These are phyloP conservation scores for Talaromyces borbonicus DNA, from an alignment of 495 filamentous ascomycete species.

Conservation along the genomic window DNA sequence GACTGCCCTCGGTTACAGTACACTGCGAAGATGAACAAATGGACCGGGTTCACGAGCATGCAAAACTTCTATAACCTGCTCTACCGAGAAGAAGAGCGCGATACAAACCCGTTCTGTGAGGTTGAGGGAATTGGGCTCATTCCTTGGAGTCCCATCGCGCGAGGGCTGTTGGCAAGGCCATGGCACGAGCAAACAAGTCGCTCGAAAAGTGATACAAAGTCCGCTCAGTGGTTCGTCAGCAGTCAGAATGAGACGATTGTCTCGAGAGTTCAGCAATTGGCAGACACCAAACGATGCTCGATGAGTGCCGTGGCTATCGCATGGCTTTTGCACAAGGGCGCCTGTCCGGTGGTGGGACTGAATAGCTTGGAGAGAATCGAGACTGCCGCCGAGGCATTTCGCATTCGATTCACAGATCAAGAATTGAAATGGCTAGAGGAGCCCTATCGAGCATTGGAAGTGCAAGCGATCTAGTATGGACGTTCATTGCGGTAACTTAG, in stretches of 20 bases:
- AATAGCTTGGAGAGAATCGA: conserved; percentile 46
- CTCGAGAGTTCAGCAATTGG: conserved; percentile 44
- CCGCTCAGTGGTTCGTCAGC: conserved; percentile 31
- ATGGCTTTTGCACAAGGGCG: conserved; percentile 41
- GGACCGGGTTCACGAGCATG: conserved; percentile 64
- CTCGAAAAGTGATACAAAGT: conserved; percentile 18
- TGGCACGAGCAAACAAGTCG: conserved; percentile 11
- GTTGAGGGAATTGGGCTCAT: conserved; percentile 58
- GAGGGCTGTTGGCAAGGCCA: conserved; percentile 43
- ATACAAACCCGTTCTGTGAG: conserved; percentile 58
- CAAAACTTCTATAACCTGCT: conserved; percentile 61
- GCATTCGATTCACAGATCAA: too few relatives aligned
- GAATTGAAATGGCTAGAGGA: too few relatives aligned
- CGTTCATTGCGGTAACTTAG: too few relatives aligned
- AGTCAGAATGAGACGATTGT: conserved; percentile 36
- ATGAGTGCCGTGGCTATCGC: conserved; percentile 56
- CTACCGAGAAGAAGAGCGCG: conserved; percentile 64
- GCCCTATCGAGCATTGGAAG: too few relatives aligned
- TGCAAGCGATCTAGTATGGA: too few relatives aligned
- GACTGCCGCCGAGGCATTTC: conserved; percentile 38
- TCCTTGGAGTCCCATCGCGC: conserved; percentile 50
- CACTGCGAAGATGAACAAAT: conserved; percentile 42
- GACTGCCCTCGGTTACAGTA: conserved; percentile 40
- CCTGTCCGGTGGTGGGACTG: conserved; percentile 53
- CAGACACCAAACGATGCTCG: conserved; percentile 41